Evolutionary conservation across 176 grass and related monocot species (phyloP).

Genomic region (Alloteropsis semialata): DNA sequence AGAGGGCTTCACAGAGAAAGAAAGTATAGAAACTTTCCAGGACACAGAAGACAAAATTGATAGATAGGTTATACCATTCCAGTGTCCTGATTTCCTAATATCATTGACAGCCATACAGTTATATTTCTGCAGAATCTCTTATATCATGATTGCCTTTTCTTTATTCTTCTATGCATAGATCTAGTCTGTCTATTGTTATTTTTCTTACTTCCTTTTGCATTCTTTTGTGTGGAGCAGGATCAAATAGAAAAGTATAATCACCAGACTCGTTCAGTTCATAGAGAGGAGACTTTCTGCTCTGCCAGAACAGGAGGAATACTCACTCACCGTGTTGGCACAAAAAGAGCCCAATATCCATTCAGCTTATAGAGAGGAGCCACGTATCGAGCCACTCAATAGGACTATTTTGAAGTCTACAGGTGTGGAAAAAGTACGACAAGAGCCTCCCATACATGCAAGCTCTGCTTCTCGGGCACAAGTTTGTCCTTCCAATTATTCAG

Average conservation of each 20-base stretch:
- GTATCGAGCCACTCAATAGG: not conserved
- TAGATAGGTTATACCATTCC: not conserved
- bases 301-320: constrained; percentile 1
- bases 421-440: not conserved
- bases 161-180: constrained; percentile 5
- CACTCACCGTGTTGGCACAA: not conserved
- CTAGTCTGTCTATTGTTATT: not conserved
- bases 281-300: constrained; percentile 27
- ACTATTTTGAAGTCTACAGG: not conserved
- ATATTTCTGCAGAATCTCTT: constrained; percentile 4
- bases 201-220: not conserved
- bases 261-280: constrained; percentile 16
- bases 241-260: constrained; percentile 16
- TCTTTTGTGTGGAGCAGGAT: not conserved
- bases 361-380: not conserved
- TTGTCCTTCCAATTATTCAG: not conserved
- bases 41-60: not conserved
- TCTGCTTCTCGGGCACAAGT: not conserved
- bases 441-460: constrained; percentile 5
- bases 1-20: not conserved
- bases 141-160: not conserved
- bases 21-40: not conserved
- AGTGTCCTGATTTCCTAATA: not conserved
- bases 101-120: not conserved
- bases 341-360: constrained; percentile 11